phyloP scores from a whole-genome alignment of 371 early-diverging fungal genomes.

The Mucor irregularis region DNA sequence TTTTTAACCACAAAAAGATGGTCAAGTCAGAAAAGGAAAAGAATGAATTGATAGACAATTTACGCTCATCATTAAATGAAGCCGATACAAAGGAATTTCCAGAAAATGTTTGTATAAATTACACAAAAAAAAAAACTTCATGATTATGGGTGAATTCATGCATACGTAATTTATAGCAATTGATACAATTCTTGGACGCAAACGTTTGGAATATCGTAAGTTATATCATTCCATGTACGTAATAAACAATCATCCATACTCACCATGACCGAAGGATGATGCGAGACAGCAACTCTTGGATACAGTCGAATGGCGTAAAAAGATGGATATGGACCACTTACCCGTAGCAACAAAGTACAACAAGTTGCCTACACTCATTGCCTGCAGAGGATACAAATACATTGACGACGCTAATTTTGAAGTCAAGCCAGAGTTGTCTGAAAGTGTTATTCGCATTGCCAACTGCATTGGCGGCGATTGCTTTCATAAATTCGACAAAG shows the following conservation, averaged over 20 bases:
- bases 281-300: constrained; percentile 66
- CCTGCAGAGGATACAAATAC: constrained; percentile 65
- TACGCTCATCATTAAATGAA: background rate
- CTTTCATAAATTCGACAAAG: constrained; percentile 81
- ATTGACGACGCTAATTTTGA: constrained; percentile 68
- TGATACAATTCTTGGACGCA: constrained; percentile 24
- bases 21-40: no score
- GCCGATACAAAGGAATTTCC: background rate
- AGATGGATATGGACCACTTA: constrained; percentile 62
- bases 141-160: background rate
- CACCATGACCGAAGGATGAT: constrained; percentile 39
- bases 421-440: constrained; percentile 60
- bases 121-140: no score
- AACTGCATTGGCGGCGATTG: constrained; percentile 75
- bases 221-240: background rate
- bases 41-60: no score
- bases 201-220: constrained; percentile 28
- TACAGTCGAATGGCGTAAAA: constrained; percentile 69
- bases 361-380: constrained; percentile 61
- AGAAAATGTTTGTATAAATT: no score
- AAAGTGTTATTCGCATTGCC: constrained; percentile 56
- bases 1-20: background rate
- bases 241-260: background rate
- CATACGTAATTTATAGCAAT: constrained; percentile 11
- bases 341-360: constrained; percentile 67